These are phyloP conservation scores for Xylaria palmicola DNA, from an alignment of 495 filamentous ascomycete species.

Conservation along the genomic window DNA sequence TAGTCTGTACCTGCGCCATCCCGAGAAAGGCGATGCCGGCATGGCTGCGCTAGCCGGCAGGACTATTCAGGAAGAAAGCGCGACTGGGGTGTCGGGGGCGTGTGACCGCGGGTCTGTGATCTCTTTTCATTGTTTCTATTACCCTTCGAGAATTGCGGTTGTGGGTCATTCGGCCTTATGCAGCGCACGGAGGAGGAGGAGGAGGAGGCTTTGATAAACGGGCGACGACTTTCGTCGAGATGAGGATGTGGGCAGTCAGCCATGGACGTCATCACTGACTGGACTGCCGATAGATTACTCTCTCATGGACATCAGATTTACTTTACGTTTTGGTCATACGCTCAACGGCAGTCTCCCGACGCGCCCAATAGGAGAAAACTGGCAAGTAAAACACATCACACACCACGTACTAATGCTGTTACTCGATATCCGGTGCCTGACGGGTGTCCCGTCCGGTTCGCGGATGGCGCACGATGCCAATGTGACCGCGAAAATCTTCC, in stretches of 20 bases:
- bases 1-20: conserved; percentile 12
- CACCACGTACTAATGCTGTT: no score
- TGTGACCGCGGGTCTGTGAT: neutral
- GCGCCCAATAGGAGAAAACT: no score
- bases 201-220: neutral
- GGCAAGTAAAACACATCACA: no score
- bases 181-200: neutral
- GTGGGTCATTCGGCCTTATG: neutral
- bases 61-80: conserved; percentile 15
- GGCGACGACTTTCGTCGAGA: neutral
- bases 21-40: conserved; percentile 15
- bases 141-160: neutral
- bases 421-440: no score
- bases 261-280: no score
- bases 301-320: no score
- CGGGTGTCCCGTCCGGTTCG: no score
- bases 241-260: neutral
- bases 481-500: no score
- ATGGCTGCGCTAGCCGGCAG: conserved; percentile 1
- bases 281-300: no score
- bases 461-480: no score
- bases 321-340: no score
- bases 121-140: neutral
- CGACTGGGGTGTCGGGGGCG: neutral
- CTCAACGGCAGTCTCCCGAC: no score